Percentiles rank a stretch among this genome's conserved stretches.
Conservation (phyloP, 768 basidiomycete genomes). For the Dacryopinax primogenitus region DNA sequence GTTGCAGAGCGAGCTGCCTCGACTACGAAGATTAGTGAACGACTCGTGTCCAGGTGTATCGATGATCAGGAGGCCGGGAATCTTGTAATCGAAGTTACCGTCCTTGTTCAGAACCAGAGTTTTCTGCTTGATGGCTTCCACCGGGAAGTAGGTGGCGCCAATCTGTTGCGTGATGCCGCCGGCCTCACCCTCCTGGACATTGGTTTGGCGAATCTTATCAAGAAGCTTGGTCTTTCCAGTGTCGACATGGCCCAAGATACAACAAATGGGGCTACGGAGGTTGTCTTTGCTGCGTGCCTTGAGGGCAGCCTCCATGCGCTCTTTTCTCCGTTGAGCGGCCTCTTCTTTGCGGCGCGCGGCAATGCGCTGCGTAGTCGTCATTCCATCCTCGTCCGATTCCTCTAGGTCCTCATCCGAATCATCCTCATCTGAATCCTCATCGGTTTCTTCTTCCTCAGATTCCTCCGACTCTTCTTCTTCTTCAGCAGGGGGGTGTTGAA, state of each 20-base stretch:
- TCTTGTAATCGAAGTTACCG: slow-evolving; percentile 78
- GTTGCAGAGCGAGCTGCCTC: slow-evolving; percentile 95
- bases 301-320: slow-evolving; percentile 33
- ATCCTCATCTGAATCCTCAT: slow-evolving; percentile 19
- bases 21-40: slow-evolving; percentile 89
- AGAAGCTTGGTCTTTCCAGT: slow-evolving; percentile 96
- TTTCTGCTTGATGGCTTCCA: slow-evolving; percentile 84
- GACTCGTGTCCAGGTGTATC: slow-evolving; percentile 99
- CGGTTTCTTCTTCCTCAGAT: slow-evolving; percentile 34
- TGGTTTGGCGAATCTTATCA: slow-evolving; percentile 99
- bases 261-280: slow-evolving; percentile 91
- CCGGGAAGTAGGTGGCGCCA: slow-evolving; percentile 98
- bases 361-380: slow-evolving; percentile 54
- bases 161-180: slow-evolving; percentile 99
- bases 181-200: slow-evolving; percentile 98
- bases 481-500: slow-evolving; percentile 36
- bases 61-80: slow-evolving; percentile 89
- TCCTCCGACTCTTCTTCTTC: slow-evolving; percentile 32
- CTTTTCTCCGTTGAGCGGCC: slow-evolving; percentile 34
- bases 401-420: slow-evolving; percentile 23
- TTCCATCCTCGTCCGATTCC: slow-evolving; percentile 43
- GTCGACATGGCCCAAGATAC: slow-evolving; percentile 98
- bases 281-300: slow-evolving; percentile 80
- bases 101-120: slow-evolving; percentile 92
- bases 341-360: slow-evolving; percentile 64